Base-by-base conservation (phyloP, 208 protist species). In the Acanthamoeba castellanii region DNA sequence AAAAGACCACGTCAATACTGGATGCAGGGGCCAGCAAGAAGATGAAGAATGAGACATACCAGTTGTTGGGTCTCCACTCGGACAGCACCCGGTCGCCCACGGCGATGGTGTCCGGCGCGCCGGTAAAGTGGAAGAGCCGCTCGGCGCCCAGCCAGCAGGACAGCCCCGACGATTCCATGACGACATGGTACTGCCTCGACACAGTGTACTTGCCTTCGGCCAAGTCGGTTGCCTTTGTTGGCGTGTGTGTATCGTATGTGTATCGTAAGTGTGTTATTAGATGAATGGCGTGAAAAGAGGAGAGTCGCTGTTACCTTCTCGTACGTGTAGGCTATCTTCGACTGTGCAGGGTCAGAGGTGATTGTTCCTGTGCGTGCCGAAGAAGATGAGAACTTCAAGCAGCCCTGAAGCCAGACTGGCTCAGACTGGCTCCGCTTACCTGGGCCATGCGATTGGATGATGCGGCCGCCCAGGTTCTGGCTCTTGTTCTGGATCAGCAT, bases 401-500 rank as follows among this genome's bases (percentile, higher is more conserved):
- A 22, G 61, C 2, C 9, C 25, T 16, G 20, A 70, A 30, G 25
- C 37, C 37, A 42, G 61, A 70, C 37, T 42, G n/a, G n/a, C n/a
- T n/a, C n/a, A n/a, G n/a, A n/a, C n/a, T 68, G 2, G 61, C 27
- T 18, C 16, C 1, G 2, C 61, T 70, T 84, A 84, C 74, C 74
- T 16, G 45, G 20, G 30, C n/a, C 32, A 27, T 84, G 74, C 6
- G 74, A 84, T 25, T 84, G 74, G 1, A 84, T 55, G 3, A 84
- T 84, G 74, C 74, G 74, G 14, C 20, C 20, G 18, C 74, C 74
- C 6, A 52, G 7, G 45, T 84, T 52, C 74, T 84, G 74, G 11
- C 5, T 47, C 25, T 27, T 45, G 9, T 84, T 84, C 22, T 52
- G 74, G 74, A 84, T 50, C 20, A 84, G 74, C 74, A 84, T 84